Evolutionary conservation across 768 basidiomycete genomes (phyloP).

Genomic region (Suillus subaureus): DNA sequence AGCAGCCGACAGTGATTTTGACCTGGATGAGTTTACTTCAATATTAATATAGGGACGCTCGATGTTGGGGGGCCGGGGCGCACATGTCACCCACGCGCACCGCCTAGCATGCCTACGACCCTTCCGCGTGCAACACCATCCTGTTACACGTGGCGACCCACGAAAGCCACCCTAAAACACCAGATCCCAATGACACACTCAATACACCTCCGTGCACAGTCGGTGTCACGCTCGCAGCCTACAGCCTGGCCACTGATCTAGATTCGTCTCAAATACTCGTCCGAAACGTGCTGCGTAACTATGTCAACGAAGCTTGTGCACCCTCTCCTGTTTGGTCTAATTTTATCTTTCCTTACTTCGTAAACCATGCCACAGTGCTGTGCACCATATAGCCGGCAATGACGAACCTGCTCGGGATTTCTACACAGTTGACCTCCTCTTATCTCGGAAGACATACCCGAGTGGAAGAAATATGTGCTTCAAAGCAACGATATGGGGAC

Average conservation of each 20-base stretch:
- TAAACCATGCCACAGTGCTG: constrained; percentile 55
- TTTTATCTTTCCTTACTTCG: background rate
- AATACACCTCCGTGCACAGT: constrained; percentile 44
- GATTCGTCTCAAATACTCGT: constrained; percentile 46
- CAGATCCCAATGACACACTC: constrained; percentile 24
- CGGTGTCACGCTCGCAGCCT: constrained; percentile 53
- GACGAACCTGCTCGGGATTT: constrained; percentile 22
- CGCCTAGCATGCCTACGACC: too few species aligned
- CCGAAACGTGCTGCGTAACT: constrained; percentile 42
- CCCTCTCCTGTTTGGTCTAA: constrained; percentile 54
- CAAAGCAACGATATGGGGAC: constrained; percentile 25
- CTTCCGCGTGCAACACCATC: too few species aligned
- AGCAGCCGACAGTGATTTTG: constrained; percentile 25
- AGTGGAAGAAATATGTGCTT: constrained; percentile 57
- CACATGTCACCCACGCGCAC: too few species aligned
- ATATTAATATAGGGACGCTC: constrained; percentile 22
- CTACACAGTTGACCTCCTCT: constrained; percentile 53
- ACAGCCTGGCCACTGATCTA: constrained; percentile 43
- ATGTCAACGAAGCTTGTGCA: constrained; percentile 44
- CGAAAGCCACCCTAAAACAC: too few species aligned
- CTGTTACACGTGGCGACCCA: too few species aligned
- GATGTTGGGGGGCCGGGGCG: too few species aligned
- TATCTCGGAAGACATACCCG: constrained; percentile 57
- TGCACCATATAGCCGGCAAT: constrained; percentile 51
- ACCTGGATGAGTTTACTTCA: constrained; percentile 55